Base-by-base conservation (phyloP, 78 protist genomes). In the Parvularia atlantis region DNA sequence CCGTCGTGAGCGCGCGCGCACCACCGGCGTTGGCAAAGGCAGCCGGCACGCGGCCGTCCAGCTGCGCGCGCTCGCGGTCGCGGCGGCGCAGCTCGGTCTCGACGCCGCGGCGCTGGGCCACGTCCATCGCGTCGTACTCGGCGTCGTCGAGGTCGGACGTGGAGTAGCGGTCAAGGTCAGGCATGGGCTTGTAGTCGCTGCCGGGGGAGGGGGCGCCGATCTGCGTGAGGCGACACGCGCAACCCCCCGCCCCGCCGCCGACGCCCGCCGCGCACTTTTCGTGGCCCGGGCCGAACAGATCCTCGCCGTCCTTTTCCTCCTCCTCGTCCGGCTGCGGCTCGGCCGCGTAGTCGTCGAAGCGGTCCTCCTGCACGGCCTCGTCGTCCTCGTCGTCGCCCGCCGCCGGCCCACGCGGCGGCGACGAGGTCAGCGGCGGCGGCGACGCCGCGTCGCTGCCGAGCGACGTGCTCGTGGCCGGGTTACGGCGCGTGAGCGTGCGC, bases 181-280 rank as follows among this genome's bases (percentile, higher is more conserved):
- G 58, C 6, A 19, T 66, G 26, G 24, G 35, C 54, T 26, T 56
- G 71, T 66, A 66, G 58, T 66, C 71, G 4, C 71, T 41, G 58
- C 10, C 14, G 24, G 37, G n/a, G 43, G 16, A 24, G 22, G 43
- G 37, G 9, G 39, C 3, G 43, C 3, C 66, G 9, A 3, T 17
- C n/a, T n/a, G n/a, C 2, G n/a, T 3, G 26, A 61, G 31, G 16
- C 19, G 10, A 13, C 31, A 17, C 22, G 40, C 9, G n/a, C 10
- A 6, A 14, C 9, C 31, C 43, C 9, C 26, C 10, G 28, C 40
- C 10, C 9, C 9, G 43, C 37, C 10, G 28, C 26, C 7, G 66
- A 10, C 26, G 65, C 24, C 39, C 13, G 7, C 41, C 7, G 46
- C 66, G 17, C 37, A 60, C 66, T 22, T 19, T 3, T 22, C 68